Evolutionary conservation across 1,284 basidiomycete species (phyloP).

Genomic region (Trichosporon asahii): DNA sequence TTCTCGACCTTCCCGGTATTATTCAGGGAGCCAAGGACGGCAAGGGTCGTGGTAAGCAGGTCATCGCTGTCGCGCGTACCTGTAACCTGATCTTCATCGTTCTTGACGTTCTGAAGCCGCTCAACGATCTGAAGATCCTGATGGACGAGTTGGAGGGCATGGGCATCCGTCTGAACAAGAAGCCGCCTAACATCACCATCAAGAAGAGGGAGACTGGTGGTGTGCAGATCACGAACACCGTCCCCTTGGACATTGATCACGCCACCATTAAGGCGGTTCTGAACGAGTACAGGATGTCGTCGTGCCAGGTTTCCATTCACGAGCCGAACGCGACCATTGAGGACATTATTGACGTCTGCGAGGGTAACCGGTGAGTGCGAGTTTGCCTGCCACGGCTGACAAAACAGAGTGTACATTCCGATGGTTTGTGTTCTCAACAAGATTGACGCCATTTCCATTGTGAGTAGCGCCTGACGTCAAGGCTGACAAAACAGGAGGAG

Average conservation of each 20-base stretch:
- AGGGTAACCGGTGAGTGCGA: slow-evolving; percentile 71
- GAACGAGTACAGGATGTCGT: slow-evolving; percentile 83
- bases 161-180: slow-evolving; percentile 93
- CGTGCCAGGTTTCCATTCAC: slow-evolving; percentile 90
- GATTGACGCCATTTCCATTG: slow-evolving; percentile 96
- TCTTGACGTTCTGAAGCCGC: slow-evolving; percentile 93
- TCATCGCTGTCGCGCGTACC: slow-evolving; percentile 87
- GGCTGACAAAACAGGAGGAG: slow-evolving; percentile 62
- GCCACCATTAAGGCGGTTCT: slow-evolving; percentile 96
- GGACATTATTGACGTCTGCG: slow-evolving; percentile 94
- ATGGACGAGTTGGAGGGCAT: slow-evolving; percentile 93
- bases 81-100: slow-evolving; percentile 99
- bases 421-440: slow-evolving; percentile 74
- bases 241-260: slow-evolving; percentile 92
- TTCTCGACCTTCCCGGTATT: slow-evolving; percentile 62
- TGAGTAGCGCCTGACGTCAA: neutral
- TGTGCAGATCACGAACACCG: slow-evolving; percentile 78
- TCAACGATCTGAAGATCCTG: slow-evolving; percentile 89
- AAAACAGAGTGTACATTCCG: slow-evolving; percentile 82
- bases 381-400: neutral
- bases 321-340: slow-evolving; percentile 91
- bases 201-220: slow-evolving; percentile 95
- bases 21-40: slow-evolving; percentile 99
- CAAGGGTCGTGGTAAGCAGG: slow-evolving; percentile 95
- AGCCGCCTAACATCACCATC: slow-evolving; percentile 81